Evolutionary conservation across 2,329 filamentous ascomycete species (phyloP).

Genomic region (Apiospora arundinis): DNA sequence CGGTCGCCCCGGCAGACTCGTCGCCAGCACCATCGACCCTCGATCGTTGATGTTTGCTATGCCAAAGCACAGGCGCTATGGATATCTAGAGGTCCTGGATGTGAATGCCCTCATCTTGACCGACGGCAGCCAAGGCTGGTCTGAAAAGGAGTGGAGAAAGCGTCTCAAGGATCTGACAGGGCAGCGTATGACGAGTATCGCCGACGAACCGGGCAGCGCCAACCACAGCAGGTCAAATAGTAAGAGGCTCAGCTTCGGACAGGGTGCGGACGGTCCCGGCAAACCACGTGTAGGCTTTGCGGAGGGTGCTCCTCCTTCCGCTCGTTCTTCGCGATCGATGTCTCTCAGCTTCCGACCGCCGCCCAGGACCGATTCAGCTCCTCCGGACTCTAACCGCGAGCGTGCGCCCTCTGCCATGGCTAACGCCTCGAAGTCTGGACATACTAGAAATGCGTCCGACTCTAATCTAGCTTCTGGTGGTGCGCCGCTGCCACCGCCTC

Average conservation of each 20-base stretch:
- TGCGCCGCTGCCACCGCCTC: conserved; percentile 35
- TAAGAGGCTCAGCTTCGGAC: conserved; percentile 61
- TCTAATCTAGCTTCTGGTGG: conserved; percentile 38
- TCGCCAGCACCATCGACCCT: conserved; percentile 85
- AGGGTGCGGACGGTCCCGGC: conserved; percentile 37
- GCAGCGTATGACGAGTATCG: conserved; percentile 72
- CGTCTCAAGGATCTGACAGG: conserved; percentile 88
- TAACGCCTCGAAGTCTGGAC: conserved; percentile 41
- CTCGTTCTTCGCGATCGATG: conserved; percentile 60
- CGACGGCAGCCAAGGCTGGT: conserved; percentile 78
- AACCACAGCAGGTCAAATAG: conserved; percentile 61
- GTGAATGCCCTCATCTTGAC: conserved; percentile 81
- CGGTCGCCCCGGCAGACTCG: conserved; percentile 83
- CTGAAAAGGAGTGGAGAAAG: conserved; percentile 87
- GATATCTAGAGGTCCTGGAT: conserved; percentile 89
- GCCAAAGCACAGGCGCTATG: conserved; percentile 85
- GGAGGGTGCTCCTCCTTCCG: conserved; percentile 55
- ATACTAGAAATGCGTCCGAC: conserved; percentile 57
- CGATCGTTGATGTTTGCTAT: conserved; percentile 98
- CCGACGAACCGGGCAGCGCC: conserved; percentile 52
- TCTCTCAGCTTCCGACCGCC: conserved; percentile 49
- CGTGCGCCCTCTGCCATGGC: conserved; percentile 44
- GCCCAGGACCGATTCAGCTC: conserved; percentile 57
- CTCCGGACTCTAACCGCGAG: conserved; percentile 49
- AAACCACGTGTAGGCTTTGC: conserved; percentile 63